Evolutionary conservation across 2,329 filamentous ascomycete genomes (phyloP), one percentile per base, ranked within the genome.

Genomic region (Neofusicoccum ribis): DNA sequence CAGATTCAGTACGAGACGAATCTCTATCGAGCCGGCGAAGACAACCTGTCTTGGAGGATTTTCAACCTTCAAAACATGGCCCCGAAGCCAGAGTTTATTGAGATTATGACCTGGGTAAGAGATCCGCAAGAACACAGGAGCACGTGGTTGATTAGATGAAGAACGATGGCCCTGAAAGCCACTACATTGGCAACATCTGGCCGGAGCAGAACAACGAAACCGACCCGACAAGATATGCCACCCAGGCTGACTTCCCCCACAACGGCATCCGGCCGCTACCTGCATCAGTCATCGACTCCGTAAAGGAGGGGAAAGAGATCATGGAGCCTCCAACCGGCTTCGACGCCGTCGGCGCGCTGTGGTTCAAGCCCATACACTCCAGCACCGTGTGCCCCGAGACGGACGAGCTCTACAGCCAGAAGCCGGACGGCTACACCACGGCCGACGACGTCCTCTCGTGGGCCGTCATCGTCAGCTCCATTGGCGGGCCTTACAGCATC

Each of bases 171-270:
- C 73, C 74, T 14, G 76, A 78, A 61, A 73, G 71, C 65, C 77
- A 79, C 67, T 79, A 79, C 68, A 73, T 79, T 39, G 76, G 76
- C 34, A 72, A 72, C 15, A 70, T 72, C 39, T 76, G 73, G 72
- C 64, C 70, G 3, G 76, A 78, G 61, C 70, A 71, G 17, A 73
- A 75, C 61, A 66, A 70, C 11, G 66, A 70, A 14, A 31, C 59
- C 1, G 15, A 49, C n/a, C 39, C 47, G 11, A 14, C 11, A 5
- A 27, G 11, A 3, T 79, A 78, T 63, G 72, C 71, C 44, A 73
- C 73, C 62, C 68, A 71, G 43, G 70, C 70, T 51, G 52, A 52
- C 49, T 70, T 63, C 17, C 69, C 71, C 15, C 76, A 78, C 70
- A 65, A 60, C 11, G 77, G 70, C 3, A 78, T 76, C 75, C 75